These are phyloP conservation scores for Conoideocrella luteorostrata DNA, from an alignment of 2,329 filamentous ascomycete species.

Conservation along the genomic window DNA sequence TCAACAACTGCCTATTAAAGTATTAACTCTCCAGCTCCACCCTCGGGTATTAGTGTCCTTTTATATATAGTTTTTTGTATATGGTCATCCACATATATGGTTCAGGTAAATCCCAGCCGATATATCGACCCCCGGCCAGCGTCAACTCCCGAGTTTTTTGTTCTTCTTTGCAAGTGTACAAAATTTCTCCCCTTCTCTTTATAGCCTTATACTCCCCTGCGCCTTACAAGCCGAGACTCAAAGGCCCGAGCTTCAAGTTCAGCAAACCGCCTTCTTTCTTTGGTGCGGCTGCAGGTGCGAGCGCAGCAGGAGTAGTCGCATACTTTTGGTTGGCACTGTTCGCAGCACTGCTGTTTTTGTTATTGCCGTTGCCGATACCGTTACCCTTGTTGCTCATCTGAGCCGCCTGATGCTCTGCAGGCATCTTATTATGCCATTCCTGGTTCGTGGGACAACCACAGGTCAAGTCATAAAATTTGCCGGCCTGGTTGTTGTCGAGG, in stretches of 20 bases:
- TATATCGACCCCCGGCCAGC: not conserved
- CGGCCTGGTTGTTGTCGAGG: constrained; percentile 22
- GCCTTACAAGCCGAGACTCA: constrained; percentile 2
- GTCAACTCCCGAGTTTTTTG: no score
- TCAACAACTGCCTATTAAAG: no score
- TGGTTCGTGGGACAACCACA: constrained; percentile 27
- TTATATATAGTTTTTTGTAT: no score
- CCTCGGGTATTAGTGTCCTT: no score
- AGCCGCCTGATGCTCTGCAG: no score
- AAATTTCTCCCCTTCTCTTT: not conserved
- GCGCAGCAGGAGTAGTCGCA: not conserved
- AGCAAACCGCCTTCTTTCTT: not conserved
- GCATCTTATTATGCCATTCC: constrained; percentile 9
- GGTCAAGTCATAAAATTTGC: constrained; percentile 29
- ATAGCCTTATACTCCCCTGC: no score
- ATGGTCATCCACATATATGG: no score
- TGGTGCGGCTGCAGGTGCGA: not conserved
- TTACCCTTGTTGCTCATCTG: not conserved
- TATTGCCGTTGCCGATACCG: not conserved
- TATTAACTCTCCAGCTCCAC: no score
- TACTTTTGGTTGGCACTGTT: not conserved
- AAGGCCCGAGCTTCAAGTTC: constrained; percentile 2
- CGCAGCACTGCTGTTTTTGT: not conserved
- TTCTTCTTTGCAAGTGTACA: no score
- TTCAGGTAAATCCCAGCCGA: no score